Base-by-base conservation (phyloP, 2,329 filamentous ascomycete genomes). In the Apiospora kogelbergensis region DNA sequence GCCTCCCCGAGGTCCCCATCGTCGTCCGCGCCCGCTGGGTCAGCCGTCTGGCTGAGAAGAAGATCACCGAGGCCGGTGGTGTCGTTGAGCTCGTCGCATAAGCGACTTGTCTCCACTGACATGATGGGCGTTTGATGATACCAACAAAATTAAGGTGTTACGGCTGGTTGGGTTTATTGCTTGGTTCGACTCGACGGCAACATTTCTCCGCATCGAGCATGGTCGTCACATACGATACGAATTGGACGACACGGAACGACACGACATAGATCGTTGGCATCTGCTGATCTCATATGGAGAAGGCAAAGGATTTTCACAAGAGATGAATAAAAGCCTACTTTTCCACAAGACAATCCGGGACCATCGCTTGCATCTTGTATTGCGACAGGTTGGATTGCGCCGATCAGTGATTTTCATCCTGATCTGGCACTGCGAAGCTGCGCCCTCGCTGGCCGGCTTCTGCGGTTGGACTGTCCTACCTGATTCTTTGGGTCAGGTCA, bases 51-150 rank as follows among this genome's bases (percentile, higher is more conserved):
- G 96, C 96, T 77, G 96, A 99, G 92, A 89, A 93, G 88, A 99
- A 99, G 93, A 98, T 99, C 86, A 97, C 93, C 83, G 94, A 96
- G 85, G 95, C 95, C 80, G 96, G 96, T 84, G 95, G 95, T 85
- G 93, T 97, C 80, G 88, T 97, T 80, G 94, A 98, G 90, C 89
- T 98, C 83, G 93, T 98, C 81, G 95, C 94, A 86, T 98, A 92
- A 88, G 71, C 66, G 66, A 48, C 63, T 44, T 30, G 41, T 2
- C 45, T 17, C 45, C 24, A n/a, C 13, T 63, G 48, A 46, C 66
- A 70, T 37, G n/a, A 65, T 64, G 20, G 41, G 48, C 37, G 41
- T 26, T 57, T 57, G 48, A 44, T 42, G 57, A 63, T 41, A 45
- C 30, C 37, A 48, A 48, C 24, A 44, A 45, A 40, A 48, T 40